Evolutionary conservation across 2,329 filamentous ascomycete species (phyloP).

Genomic region (Nemania bipapillata): DNA sequence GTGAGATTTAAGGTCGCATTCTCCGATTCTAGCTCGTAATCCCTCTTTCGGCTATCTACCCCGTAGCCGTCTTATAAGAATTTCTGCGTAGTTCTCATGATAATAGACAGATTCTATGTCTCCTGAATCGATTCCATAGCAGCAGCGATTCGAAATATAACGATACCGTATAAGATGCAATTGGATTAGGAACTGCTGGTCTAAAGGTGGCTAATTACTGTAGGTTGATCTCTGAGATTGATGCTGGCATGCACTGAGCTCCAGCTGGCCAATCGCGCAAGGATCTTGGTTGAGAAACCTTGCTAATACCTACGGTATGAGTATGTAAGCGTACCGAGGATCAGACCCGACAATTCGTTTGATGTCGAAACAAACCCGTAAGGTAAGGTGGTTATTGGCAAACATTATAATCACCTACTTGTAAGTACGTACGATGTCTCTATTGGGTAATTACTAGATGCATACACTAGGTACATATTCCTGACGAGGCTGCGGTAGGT

Average conservation of each 20-base stretch:
- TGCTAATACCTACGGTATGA: too few species aligned
- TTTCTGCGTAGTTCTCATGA: neutral
- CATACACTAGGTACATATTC: conserved; percentile 3
- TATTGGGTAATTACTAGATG: conserved; percentile 13
- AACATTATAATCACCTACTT: too few species aligned
- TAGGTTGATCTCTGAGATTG: neutral
- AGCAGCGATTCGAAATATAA: neutral
- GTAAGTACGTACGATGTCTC: too few species aligned
- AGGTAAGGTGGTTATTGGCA: neutral
- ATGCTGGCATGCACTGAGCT: neutral
- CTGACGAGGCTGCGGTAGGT: neutral
- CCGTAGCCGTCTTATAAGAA: neutral
- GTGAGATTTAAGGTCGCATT: neutral
- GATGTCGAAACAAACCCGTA: neutral
- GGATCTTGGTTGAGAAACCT: neutral
- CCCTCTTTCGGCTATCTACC: neutral
- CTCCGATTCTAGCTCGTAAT: neutral
- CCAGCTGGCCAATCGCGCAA: neutral
- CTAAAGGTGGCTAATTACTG: neutral
- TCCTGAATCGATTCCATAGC: neutral
- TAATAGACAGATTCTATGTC: neutral
- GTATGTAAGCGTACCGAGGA: neutral
- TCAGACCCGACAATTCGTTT: neutral
- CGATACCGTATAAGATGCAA: neutral
- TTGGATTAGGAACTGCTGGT: neutral